Base-by-base conservation (phyloP, 1,139 yeast species). In the Protomyces inundatus region DNA sequence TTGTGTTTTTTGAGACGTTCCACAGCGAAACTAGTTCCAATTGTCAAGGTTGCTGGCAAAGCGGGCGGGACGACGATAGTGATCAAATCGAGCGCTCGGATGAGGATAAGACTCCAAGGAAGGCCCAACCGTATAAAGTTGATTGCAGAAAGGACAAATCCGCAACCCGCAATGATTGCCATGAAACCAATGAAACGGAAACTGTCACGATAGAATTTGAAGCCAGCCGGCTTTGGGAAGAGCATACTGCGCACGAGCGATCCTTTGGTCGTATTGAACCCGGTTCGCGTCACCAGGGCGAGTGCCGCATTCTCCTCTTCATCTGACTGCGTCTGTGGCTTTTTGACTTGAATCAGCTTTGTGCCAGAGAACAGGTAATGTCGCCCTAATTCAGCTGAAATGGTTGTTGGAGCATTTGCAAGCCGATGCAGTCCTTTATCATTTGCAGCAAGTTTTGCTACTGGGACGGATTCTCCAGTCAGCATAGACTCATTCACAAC, bases 21-120 rank as follows among this genome's bases (percentile, higher is more conserved):
- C 48, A 95, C 77, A 0, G 98, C 96, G 77, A 95, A 90, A 67
- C 93, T 90, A 0, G 97, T 90, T 39, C 98, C 98, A 67, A 95
- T 93, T 0, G 98, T 90, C 67, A 93, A 78, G 0, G 98, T 95
- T 0, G 98, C 98, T 0, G 99, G 99, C 61, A 93, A 80, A 0
- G 98, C 98, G 0, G 99, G 99, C 1, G 99, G 99, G 1, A 93
- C 97, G 10, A 95, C 98, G 72, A 93, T 90, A 0, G 99, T 93
- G 64, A 93, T 87, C 65, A 93, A 83, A 76, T 93, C 99, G 67
- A 95, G 78, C 0, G 98, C 98, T 70, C 99, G 82, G 65, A 95
- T 78, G 7, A 91, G 80, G 79, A 93, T 93, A 48, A 66, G 55
- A 33, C 59, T 48, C 65, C 64, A 57, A 39, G 53, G 55, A 50